Evolutionary conservation across 352 stramenopile genomes (phyloP).

Genomic region (Plasmopara viticola): DNA sequence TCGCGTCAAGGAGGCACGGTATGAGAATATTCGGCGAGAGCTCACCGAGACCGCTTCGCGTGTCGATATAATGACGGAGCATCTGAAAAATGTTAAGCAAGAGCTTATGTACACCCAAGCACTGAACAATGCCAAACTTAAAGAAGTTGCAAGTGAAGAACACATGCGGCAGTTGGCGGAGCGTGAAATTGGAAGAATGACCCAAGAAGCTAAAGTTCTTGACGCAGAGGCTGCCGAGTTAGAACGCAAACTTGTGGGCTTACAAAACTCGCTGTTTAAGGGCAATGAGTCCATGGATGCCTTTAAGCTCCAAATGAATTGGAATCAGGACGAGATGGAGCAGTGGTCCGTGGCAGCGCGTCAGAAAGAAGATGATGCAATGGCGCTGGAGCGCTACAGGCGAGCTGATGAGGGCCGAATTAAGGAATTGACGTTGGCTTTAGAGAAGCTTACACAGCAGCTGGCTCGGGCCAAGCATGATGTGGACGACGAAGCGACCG

Average conservation of each 20-base stretch:
- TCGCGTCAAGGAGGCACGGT: conserved; percentile 66
- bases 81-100: conserved; percentile 94
- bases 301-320: conserved; percentile 97
- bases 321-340: conserved; percentile 97
- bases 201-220: conserved; percentile 64
- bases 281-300: conserved; percentile 93
- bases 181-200: conserved; percentile 83
- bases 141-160: conserved; percentile 91
- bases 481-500: conserved; percentile 80
- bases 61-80: conserved; percentile 93
- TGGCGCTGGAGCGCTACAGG: conserved; percentile 91
- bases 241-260: conserved; percentile 79
- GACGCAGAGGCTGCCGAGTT: conserved; percentile 71
- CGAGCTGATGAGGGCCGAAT: conserved; percentile 92
- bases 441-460: conserved; percentile 90
- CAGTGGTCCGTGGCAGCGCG: conserved; percentile 93
- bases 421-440: conserved; percentile 90
- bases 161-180: conserved; percentile 89
- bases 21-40: conserved; percentile 55
- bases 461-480: conserved; percentile 71
- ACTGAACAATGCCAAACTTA: conserved; percentile 88
- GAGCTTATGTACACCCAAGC: conserved; percentile 93
- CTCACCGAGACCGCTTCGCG: conserved; percentile 82
- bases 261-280: conserved; percentile 90
- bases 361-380: conserved; percentile 94